Base-by-base conservation (phyloP, 78 protist genomes). In the Capsaspora owczarzaki region DNA sequence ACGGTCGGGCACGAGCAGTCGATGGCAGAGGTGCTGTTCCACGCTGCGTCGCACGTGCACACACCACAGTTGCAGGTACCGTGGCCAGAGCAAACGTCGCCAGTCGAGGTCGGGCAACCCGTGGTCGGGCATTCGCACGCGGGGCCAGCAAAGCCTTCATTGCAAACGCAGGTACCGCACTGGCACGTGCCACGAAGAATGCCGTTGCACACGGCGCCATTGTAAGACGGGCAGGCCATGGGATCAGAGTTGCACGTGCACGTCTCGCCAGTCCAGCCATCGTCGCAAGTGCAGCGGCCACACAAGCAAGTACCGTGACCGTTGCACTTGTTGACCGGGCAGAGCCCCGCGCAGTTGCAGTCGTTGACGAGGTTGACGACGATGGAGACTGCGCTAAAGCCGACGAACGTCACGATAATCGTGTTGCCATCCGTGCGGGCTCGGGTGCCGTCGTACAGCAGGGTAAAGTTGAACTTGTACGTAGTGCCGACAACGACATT, bases 1-100 rank as follows among this genome's bases (percentile, higher is more conserved):
- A 56, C 66, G 66, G 66, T 56, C 66, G 12, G 4, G 66, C 66
- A 56, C 66, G 66, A 56, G n/a, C 66, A 56, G 66, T 56, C 66
- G 10, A 29, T 29, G 8, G 2, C 33, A n/a, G n/a, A n/a, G n/a
- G n/a, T n/a, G n/a, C n/a, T n/a, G 10, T 16, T 25, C 66, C 66
- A 56, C 35, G 33, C 66, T 10, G 35, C n/a, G 66, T 56, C 66
- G 66, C 66, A 56, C 66, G 12, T 56, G 66, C 66, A 56, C 66
- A 29, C 12, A 29, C 66, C n/a, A 29, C 66, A 56, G 35, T 16
- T 29, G n/a, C 66, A 56, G 33, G 66, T 25, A 6, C 66, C 66
- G n/a, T 56, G 66, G 20, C 66, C 66, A 56, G 66, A 56, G 66
- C 66, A 56, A 29, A 56, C 14, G 35, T 25, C 8, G 35, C 14